These are phyloP conservation scores for Teunomyces tritomae DNA, from an alignment of 805 yeast species.

Conservation along the genomic window DNA sequence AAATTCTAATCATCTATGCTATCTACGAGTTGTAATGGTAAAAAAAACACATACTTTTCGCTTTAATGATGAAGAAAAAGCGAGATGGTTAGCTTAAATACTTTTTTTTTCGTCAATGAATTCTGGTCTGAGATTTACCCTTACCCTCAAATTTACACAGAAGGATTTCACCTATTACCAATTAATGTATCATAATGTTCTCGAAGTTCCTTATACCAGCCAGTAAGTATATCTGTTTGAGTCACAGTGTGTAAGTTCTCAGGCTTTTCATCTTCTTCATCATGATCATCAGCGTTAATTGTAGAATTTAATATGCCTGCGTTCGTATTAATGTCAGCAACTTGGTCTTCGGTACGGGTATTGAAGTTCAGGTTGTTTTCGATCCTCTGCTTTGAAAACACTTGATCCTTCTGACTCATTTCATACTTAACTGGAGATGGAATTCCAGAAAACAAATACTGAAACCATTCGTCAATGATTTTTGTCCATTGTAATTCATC, in stretches of 20 bases:
- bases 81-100: background rate
- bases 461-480: conserved; percentile 16
- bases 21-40: background rate
- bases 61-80: background rate
- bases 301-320: conserved; percentile 13
- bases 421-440: conserved; percentile 26
- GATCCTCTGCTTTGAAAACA: conserved; percentile 30
- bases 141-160: background rate
- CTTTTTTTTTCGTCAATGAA: background rate
- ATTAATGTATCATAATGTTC: conserved; percentile 7
- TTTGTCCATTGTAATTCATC: conserved; percentile 6
- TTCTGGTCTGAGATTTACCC: background rate
- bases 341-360: conserved; percentile 4
- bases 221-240: conserved; percentile 11
- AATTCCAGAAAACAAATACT: conserved; percentile 21
- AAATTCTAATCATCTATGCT: conserved; percentile 24
- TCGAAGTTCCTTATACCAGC: conserved; percentile 16
- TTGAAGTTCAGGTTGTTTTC: conserved; percentile 11
- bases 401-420: conserved; percentile 36
- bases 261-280: conserved; percentile 14
- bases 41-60: conserved; percentile 1
- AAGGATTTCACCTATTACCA: background rate
- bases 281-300: conserved; percentile 5
- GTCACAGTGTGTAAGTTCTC: conserved; percentile 12
- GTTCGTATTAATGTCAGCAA: conserved; percentile 8